A percentile compares a stretch with the other conserved stretches of the same genome.
Conservation (phyloP, 495 filamentous ascomycete species). For the Penicillium subrubescens region DNA sequence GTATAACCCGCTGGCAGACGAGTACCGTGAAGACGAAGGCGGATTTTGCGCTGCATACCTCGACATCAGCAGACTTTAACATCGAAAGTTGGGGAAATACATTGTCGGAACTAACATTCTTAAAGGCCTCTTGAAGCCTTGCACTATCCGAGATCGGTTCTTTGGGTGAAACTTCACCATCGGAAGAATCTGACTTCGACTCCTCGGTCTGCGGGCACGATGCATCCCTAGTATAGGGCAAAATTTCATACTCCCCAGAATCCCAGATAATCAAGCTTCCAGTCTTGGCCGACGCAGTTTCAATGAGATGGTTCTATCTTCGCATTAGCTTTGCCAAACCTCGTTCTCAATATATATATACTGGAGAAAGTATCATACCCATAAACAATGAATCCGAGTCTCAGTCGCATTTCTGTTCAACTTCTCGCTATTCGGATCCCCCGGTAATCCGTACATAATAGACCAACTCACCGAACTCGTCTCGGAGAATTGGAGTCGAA, state of each 20-base stretch:
- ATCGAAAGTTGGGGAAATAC: not conserved
- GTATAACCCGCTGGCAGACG: conserved; percentile 61
- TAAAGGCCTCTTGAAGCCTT: conserved; percentile 57
- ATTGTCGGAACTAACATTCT: conserved; percentile 34
- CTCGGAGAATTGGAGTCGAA: conserved; percentile 66
- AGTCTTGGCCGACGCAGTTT: conserved; percentile 59
- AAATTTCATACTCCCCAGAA: conserved; percentile 64
- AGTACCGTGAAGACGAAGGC: conserved; percentile 60
- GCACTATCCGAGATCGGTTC: conserved; percentile 48
- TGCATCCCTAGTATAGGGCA: conserved; percentile 43
- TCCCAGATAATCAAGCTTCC: conserved; percentile 73
- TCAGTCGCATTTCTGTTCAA: conserved; percentile 66
- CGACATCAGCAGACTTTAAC: no score
- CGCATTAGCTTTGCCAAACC: not conserved
- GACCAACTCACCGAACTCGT: conserved; percentile 65
- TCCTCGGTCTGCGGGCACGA: conserved; percentile 48
- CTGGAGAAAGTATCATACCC: conserved; percentile 47
- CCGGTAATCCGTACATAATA: conserved; percentile 67
- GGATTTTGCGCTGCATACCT: conserved; percentile 54
- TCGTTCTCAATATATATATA: no score
- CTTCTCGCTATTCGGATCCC: conserved; percentile 60
- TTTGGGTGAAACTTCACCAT: conserved; percentile 11
- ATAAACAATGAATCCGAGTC: conserved; percentile 66
- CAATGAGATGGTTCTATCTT: conserved; percentile 64
- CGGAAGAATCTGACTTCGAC: conserved; percentile 34